Evolutionary conservation across 2,329 filamentous ascomycete genomes (phyloP).

Genomic region (Botrytis byssoidea): DNA sequence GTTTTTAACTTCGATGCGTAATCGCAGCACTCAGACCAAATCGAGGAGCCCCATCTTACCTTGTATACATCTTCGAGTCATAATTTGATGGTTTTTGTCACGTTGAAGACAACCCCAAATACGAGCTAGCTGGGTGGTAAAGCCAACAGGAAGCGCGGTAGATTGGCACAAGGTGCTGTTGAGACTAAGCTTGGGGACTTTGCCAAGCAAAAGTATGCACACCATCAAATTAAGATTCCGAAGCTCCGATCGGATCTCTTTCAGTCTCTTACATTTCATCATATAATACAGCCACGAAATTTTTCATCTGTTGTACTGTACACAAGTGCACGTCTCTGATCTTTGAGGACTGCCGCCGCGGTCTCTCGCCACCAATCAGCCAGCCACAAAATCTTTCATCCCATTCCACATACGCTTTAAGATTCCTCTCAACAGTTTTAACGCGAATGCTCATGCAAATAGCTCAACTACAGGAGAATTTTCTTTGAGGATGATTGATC

Average conservation of each 20-base stretch:
- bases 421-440: neutral
- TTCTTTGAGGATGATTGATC: no score
- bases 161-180: neutral
- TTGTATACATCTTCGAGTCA: neutral
- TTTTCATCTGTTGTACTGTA: no score
- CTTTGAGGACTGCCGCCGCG: fast-evolving
- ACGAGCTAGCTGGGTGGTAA: neutral
- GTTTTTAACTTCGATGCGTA: neutral
- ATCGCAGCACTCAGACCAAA: neutral
- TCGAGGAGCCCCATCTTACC: neutral
- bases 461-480: neutral
- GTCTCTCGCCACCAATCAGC: neutral
- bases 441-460: neutral
- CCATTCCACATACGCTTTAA: neutral
- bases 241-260: no score
- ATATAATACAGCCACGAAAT: no score
- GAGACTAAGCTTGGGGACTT: neutral
- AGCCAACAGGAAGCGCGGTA: neutral
- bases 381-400: neutral
- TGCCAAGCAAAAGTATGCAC: neutral
- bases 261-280: no score
- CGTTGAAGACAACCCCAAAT: neutral
- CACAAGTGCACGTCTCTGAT: neutral
- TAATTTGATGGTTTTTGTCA: neutral
- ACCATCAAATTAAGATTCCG: no score